These are phyloP conservation scores for Cyclotella kingstonii DNA, from an alignment of 108 stramenopile species.

Conservation along the genomic window DNA sequence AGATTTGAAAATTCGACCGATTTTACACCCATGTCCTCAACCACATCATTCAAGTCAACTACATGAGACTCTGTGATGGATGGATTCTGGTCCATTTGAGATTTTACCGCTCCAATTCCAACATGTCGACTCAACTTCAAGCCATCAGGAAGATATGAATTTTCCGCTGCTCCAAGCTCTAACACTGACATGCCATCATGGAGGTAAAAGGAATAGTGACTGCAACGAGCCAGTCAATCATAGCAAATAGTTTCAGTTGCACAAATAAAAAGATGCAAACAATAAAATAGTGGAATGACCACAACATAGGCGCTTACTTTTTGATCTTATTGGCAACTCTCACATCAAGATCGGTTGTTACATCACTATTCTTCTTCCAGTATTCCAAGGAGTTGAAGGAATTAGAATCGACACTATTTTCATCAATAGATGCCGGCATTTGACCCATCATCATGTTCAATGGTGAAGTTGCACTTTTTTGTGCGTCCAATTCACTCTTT, in stretches of 20 bases:
- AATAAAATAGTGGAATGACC: neutral
- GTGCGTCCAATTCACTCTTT: conserved; percentile 43
- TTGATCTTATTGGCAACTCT: conserved; percentile 65
- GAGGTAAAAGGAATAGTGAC: conserved; percentile 79
- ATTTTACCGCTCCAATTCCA: conserved; percentile 63
- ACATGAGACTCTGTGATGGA: conserved; percentile 65
- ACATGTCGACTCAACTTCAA: conserved; percentile 70
- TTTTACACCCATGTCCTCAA: conserved; percentile 66
- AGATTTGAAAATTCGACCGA: conserved; percentile 59
- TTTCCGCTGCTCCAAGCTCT: conserved; percentile 82
- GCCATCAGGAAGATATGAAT: conserved; percentile 77
- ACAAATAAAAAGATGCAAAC: neutral
- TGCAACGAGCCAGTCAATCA: conserved; percentile 3
- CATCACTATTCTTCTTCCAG: conserved; percentile 65
- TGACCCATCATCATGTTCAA: conserved; percentile 36
- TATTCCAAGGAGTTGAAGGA: conserved; percentile 60
- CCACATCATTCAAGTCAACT: conserved; percentile 80
- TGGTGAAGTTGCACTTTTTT: conserved; percentile 22
- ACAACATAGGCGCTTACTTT: conserved; percentile 42
- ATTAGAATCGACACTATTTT: conserved; percentile 20
- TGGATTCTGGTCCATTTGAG: conserved; percentile 74
- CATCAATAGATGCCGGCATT: conserved; percentile 23
- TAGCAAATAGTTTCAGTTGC: neutral
- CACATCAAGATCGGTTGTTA: conserved; percentile 61
- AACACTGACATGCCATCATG: conserved; percentile 78